Conservation (phyloP, 768 basidiomycete species). For the Podaxis pistillaris region DNA sequence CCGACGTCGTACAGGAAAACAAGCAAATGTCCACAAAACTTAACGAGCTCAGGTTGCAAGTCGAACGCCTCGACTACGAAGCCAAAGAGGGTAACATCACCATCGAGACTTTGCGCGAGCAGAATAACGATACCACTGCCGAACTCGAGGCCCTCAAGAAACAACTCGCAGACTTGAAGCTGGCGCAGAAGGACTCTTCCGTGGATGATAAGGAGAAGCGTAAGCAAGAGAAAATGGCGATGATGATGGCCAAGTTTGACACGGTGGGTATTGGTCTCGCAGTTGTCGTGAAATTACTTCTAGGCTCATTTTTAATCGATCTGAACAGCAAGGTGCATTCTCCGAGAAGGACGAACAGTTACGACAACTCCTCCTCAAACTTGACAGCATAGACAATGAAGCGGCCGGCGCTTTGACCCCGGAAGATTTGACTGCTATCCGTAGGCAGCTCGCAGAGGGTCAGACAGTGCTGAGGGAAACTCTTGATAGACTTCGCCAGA, state of each 20-base stretch:
- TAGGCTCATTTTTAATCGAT: not conserved
- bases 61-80: constrained; percentile 92
- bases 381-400: constrained; percentile 70
- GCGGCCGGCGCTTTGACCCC: constrained; percentile 60
- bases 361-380: constrained; percentile 77
- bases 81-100: constrained; percentile 93
- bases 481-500: constrained; percentile 83
- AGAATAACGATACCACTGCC: constrained; percentile 79
- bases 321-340: constrained; percentile 77
- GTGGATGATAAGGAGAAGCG: constrained; percentile 98
- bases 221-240: constrained; percentile 98
- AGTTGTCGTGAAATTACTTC: constrained; percentile 5
- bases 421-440: constrained; percentile 79
- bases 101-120: constrained; percentile 93
- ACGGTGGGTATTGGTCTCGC: constrained; percentile 51
- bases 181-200: constrained; percentile 78
- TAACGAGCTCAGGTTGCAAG: constrained; percentile 87
- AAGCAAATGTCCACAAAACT: constrained; percentile 91
- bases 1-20: constrained; percentile 64
- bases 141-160: constrained; percentile 91
- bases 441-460: constrained; percentile 86
- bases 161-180: constrained; percentile 74
- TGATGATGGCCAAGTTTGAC: constrained; percentile 99
- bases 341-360: constrained; percentile 96
- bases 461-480: constrained; percentile 86